A percentile compares a stretch with the other conserved stretches of the same genome.
Evolutionary conservation across 495 filamentous ascomycete genomes (phyloP).

Genomic region (Annulohypoxylon stygium): DNA sequence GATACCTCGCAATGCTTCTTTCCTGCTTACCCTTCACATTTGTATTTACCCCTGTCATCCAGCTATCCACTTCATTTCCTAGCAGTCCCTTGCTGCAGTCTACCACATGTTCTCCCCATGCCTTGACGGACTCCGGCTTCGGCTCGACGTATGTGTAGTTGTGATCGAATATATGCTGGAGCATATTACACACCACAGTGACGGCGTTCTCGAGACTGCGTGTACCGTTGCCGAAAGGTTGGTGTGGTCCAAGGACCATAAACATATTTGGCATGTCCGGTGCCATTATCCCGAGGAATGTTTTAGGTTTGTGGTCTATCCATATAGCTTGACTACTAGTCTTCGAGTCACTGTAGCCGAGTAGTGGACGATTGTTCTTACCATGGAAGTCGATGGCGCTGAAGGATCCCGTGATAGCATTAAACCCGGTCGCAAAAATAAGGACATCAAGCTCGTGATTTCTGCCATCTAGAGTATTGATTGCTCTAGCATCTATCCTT

Average conservation of each 20-base stretch:
- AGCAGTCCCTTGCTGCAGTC: background rate
- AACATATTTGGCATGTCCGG: conserved; percentile 1
- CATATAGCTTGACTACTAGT: background rate
- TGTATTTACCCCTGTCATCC: background rate
- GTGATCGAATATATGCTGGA: background rate
- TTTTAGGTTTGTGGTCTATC: background rate
- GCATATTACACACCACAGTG: background rate
- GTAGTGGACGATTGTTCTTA: background rate
- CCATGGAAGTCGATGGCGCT: background rate
- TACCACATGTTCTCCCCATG: background rate
- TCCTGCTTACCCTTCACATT: background rate
- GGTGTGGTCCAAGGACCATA: background rate
- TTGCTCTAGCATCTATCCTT: background rate
- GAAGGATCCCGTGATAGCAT: conserved; percentile 1
- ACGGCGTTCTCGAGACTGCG: conserved; percentile 1
- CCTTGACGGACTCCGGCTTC: background rate
- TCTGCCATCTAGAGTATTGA: background rate
- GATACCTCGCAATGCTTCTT: background rate
- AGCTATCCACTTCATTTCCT: background rate
- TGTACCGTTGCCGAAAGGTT: background rate
- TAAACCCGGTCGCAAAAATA: background rate
- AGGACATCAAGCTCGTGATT: background rate
- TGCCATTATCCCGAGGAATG: conserved; percentile 1
- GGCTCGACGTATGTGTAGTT: background rate
- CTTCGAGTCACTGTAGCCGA: background rate